Evolutionary conservation across 768 basidiomycete genomes (phyloP).

Genomic region (Lactarius psammicola): DNA sequence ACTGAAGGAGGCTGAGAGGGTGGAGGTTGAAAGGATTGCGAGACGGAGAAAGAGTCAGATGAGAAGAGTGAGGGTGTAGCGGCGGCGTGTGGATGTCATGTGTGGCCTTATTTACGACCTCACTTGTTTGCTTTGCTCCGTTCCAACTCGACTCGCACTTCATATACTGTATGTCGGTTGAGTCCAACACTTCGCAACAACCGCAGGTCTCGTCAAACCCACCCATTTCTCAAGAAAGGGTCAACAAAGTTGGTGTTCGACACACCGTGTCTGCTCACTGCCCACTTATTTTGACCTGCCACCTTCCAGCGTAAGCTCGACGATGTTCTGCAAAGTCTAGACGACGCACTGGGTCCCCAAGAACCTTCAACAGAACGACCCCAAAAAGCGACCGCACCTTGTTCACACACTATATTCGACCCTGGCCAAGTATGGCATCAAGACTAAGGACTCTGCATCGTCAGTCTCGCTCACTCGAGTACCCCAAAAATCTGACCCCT

Average conservation of each 20-base stretch:
- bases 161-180: not conserved
- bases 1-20: conserved; percentile 24
- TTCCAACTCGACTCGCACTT: not conserved
- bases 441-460: conserved; percentile 46
- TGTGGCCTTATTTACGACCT: not conserved
- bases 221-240: conserved; percentile 1
- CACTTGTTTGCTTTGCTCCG: not conserved
- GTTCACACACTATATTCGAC: conserved; percentile 71
- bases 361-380: conserved; percentile 34
- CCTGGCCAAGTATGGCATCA: conserved; percentile 73
- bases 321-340: conserved; percentile 72
- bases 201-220: not conserved
- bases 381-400: conserved; percentile 53
- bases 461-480: conserved; percentile 29
- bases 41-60: not conserved
- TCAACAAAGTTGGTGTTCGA: conserved; percentile 7
- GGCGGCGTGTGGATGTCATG: too few relatives aligned
- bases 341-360: conserved; percentile 53
- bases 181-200: not conserved
- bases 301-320: conserved; percentile 68
- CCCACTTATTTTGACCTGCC: not conserved
- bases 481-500: conserved; percentile 14
- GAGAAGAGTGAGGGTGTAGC: not conserved
- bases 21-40: conserved; percentile 14
- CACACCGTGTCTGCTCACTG: not conserved